A percentile compares a stretch with the other conserved stretches of the same genome.
Conservation (phyloP, 345 rosid genomes). For the Toxicodendron radicans region DNA sequence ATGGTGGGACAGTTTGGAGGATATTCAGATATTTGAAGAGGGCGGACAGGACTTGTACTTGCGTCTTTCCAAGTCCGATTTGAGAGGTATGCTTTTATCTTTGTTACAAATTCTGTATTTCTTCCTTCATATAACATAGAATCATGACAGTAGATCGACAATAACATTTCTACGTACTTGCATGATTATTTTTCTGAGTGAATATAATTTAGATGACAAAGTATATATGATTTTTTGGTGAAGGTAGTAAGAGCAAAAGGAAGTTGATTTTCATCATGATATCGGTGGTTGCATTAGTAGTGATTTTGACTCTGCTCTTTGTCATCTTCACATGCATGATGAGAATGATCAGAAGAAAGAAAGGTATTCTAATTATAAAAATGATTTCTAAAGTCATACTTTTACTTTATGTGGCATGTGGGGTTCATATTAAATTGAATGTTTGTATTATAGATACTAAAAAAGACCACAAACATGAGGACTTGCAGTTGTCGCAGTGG, state of each 20-base stretch:
- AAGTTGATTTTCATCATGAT: not conserved
- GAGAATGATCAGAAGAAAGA: not conserved
- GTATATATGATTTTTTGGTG: not conserved
- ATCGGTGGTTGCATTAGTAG: not conserved
- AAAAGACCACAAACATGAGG: not conserved
- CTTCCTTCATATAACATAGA: too few relatives aligned
- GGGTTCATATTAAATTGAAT: not conserved
- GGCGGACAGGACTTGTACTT: not conserved
- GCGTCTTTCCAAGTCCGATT: not conserved
- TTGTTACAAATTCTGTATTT: too few relatives aligned
- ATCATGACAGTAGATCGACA: too few relatives aligned
- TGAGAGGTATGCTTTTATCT: not conserved
- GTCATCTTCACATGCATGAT: not conserved
- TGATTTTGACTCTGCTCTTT: not conserved
- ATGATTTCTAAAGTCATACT: too few relatives aligned
- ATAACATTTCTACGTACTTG: too few relatives aligned
- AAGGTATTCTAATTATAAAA: too few relatives aligned
- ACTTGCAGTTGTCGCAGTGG: not conserved
- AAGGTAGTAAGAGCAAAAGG: not conserved
- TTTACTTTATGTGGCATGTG: not conserved
- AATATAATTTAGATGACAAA: too few relatives aligned
- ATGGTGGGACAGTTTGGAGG: conserved; percentile 8
- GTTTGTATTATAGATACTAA: not conserved
- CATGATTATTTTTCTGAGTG: too few relatives aligned
- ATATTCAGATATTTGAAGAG: not conserved